Base-by-base conservation (phyloP, 257 asterid genomes). In the Nicotiana undulata region DNA sequence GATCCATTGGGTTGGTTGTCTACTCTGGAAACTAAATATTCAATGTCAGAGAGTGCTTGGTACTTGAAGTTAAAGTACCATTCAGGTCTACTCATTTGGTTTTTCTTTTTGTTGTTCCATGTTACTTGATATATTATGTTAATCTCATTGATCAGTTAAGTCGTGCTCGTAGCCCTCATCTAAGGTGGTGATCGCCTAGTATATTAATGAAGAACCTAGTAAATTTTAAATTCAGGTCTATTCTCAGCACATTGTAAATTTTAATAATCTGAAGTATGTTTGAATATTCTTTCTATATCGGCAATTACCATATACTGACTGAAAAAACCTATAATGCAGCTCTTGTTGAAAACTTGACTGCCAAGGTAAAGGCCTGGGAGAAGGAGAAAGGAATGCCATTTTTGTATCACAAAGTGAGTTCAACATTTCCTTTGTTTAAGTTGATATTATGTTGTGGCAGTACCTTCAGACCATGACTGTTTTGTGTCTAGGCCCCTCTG, bases 301-400 rank as follows among this genome's bases (percentile, higher is more conserved):
- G 16, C 46, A 49, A 64, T 83, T 78, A 74, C 67, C 81, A 61
- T 65, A 61, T 18, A 63, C 20, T 85, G 79, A 61, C 76, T 58
- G 40, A 79, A 60, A 68, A 86, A 82, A 60, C 72, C 77, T 56
- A 56, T 51, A 64, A 74, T 84, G 86, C 93, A 93, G 97, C 91
- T 79, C 90, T 93, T 79, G 92, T 89, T 81, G 94, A 93, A 80
- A 88, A 79, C 81, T 82, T 93, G 85, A 89, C 84, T 26, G 72
- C 89, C 28, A 91, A 88, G 86, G 91, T 91, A 32, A 90, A 86
- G 82, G 90, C 94, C 61, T 91, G 97, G 97, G 96, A 93, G 86
- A 83, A 63, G 40, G 97, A 93, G 82, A 91, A 87, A 85, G 91
- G 89, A 84, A 91, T 88, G 88, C 86, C 90, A 1, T 93, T 93